A percentile compares a stretch with the other conserved stretches of the same genome.
Conservation (phyloP, 192 early-diverging fungal genomes). For the Physocladia obscura region DNA sequence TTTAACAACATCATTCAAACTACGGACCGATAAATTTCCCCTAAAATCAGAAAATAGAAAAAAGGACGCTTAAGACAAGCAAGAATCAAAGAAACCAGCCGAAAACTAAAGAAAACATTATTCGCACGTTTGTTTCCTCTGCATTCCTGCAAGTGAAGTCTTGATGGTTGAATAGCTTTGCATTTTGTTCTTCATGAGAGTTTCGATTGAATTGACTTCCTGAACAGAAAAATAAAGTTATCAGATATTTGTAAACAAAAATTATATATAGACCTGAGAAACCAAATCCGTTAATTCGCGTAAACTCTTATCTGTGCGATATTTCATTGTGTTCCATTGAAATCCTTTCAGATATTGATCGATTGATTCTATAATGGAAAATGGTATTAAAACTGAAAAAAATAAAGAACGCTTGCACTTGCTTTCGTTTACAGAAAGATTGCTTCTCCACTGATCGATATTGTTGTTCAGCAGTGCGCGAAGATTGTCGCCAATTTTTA, state of each 20-base stretch:
- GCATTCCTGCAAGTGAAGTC: slow-evolving; percentile 74
- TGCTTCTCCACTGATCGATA: slow-evolving; percentile 57
- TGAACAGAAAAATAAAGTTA: slow-evolving; percentile 26
- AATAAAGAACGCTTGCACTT: slow-evolving; percentile 32
- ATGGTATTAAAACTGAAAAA: background rate
- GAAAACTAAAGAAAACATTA: background rate
- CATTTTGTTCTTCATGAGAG: slow-evolving; percentile 87
- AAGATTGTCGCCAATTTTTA: slow-evolving; percentile 86
- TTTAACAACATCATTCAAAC: slow-evolving; percentile 85
- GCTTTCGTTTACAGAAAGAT: slow-evolving; percentile 81
- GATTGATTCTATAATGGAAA: slow-evolving; percentile 65
- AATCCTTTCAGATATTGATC: slow-evolving; percentile 86
- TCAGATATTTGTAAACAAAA: background rate
- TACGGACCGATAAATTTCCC: slow-evolving; percentile 89
- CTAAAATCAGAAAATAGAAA: too few species aligned
- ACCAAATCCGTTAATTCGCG: slow-evolving; percentile 79
- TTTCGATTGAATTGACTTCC: slow-evolving; percentile 88
- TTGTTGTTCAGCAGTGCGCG: slow-evolving; percentile 62
- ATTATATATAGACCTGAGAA: slow-evolving; percentile 55
- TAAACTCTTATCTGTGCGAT: slow-evolving; percentile 88
- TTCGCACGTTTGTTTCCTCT: slow-evolving; percentile 75
- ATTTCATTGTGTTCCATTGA: slow-evolving; percentile 96
- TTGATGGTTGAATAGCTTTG: slow-evolving; percentile 83
- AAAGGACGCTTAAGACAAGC: background rate
- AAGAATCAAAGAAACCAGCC: background rate